A percentile compares a stretch with the other conserved stretches of the same genome.
phyloP scores from a whole-genome alignment of 305 asterid genomes.

The Fraxinus greggii region DNA sequence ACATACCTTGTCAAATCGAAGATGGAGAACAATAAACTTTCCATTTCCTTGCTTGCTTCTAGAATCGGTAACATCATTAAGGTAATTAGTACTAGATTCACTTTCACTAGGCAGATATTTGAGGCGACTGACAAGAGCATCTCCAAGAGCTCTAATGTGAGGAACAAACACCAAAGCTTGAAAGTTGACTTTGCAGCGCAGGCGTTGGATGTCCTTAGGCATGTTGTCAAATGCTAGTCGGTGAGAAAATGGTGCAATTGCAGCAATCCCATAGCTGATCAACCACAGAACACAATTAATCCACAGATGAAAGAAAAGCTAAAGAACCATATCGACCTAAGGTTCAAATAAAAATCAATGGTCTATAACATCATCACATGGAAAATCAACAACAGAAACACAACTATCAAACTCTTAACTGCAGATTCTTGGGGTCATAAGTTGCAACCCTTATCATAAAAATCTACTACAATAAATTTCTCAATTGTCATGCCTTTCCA shows the following conservation, averaged over 20 bases:
- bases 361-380: not conserved
- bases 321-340: not conserved
- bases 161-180: slow-evolving; percentile 88
- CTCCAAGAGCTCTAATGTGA: slow-evolving; percentile 84
- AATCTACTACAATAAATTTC: not conserved
- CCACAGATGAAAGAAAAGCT: not conserved
- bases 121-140: slow-evolving; percentile 80
- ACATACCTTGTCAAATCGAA: slow-evolving; percentile 91
- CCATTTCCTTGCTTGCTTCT: slow-evolving; percentile 50
- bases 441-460: not conserved
- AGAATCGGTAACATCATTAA: slow-evolving; percentile 38
- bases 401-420: not conserved
- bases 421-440: not conserved
- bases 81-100: slow-evolving; percentile 39
- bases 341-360: not conserved
- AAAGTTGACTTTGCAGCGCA: slow-evolving; percentile 96
- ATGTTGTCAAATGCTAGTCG: slow-evolving; percentile 87
- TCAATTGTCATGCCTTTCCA: not conserved
- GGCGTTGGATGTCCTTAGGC: slow-evolving; percentile 87
- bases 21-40: slow-evolving; percentile 86
- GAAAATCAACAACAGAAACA: not conserved
- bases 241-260: slow-evolving; percentile 95
- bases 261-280: slow-evolving; percentile 90
- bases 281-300: slow-evolving; percentile 13
- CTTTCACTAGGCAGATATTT: slow-evolving; percentile 48